phyloP scores from a whole-genome alignment of 2,329 filamentous ascomycete genomes.

The Cercospora zeae-maydis region DNA sequence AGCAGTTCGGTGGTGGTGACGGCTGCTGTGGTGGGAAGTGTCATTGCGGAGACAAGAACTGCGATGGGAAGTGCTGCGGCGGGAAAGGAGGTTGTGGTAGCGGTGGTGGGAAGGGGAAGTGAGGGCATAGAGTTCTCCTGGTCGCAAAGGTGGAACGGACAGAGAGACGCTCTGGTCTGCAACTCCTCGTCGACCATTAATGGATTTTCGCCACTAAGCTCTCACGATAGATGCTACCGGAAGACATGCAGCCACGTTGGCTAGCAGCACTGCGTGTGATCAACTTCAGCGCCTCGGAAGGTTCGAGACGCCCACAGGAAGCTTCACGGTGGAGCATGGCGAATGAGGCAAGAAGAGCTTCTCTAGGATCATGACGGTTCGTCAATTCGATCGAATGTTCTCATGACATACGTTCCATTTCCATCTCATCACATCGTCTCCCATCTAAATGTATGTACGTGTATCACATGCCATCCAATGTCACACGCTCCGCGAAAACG shows the following conservation, averaged over 20 bases:
- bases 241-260: not conserved
- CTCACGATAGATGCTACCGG: not conserved
- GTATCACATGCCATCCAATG: not conserved
- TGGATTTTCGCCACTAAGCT: not conserved
- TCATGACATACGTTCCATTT: not conserved
- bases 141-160: not conserved
- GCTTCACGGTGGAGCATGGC: not conserved
- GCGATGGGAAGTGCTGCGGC: conserved; percentile 10
- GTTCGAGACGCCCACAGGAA: not conserved
- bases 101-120: conserved; percentile 4
- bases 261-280: not conserved
- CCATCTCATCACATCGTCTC: not conserved
- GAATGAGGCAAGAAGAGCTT: not conserved
- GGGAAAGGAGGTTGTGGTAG: conserved; percentile 4
- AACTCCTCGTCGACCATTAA: not conserved
- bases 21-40: conserved; percentile 3
- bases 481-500: not conserved
- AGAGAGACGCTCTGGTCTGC: not conserved
- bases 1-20: conserved; percentile 24
- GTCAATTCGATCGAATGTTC: not conserved
- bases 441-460: not conserved
- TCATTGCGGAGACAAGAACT: conserved; percentile 5
- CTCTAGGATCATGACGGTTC: not conserved
- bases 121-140: not conserved
- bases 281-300: not conserved